Evolutionary conservation across 805 yeast genomes (phyloP), one percentile per base, ranked within the genome.

Genomic region (Suhomyces vadensis): DNA sequence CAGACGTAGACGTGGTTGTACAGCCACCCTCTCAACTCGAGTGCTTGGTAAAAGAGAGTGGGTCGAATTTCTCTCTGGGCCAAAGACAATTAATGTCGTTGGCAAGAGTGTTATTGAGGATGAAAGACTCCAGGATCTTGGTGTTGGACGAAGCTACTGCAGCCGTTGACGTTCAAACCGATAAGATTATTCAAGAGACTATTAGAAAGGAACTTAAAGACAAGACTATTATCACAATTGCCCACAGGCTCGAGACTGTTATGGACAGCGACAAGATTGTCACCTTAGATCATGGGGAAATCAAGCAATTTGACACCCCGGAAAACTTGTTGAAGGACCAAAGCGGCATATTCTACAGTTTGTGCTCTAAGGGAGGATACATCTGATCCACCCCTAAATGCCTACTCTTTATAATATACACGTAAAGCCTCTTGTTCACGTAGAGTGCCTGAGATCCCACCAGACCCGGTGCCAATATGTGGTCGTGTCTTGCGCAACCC

Each of bases 141-240:
- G 58, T 64, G 21, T 48, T 64, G 22, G 67, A 64, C 49, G 66
- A 50, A 37, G 70, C 58, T 33, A 43, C 65, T 20, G 95, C 96
- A 0, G 90, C 96, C 6, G 94, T 88, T 24, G 96, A 89, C 62
- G 87, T 86, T 14, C 88, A 88, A 60, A 88, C 96, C 1, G 96
- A 89, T 58, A 74, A 78, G 51, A 74, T 88, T 42, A 77, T 89
- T 31, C 96, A 89, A 65, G 82, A 83, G 54, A 88, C 96, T 0
- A 88, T 90, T 36, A 76, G 95, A 50, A 60, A 69, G 6, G 85
- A 82, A 58, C 89, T 90, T 60, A 74, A 70, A 38, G 81, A 85
- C 52, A 78, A 88, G 53, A 91, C 97, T 0, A 88, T 90, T 49
- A 65, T 90, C 48, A 88, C 97, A 0, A 90, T 90, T 57, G 97